Conservation (phyloP, 257 asterid genomes). For the Scutellaria baicalensis region DNA sequence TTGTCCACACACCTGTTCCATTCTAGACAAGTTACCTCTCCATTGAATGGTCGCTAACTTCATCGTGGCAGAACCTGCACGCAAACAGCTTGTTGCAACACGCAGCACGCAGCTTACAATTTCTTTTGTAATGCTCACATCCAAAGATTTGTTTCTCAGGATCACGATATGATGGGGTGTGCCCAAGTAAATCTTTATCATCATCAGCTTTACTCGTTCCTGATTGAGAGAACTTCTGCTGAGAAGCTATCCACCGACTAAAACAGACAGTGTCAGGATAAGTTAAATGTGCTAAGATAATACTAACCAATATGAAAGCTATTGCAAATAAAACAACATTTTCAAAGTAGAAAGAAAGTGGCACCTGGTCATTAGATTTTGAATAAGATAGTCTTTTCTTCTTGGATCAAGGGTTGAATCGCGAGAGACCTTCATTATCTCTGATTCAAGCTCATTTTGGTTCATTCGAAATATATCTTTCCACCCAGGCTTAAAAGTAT, state of each 20-base stretch:
- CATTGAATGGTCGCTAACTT: conserved; percentile 97
- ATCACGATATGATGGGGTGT: conserved; percentile 76
- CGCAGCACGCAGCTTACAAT: conserved; percentile 96
- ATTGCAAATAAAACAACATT: neutral
- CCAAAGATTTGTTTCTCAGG: conserved; percentile 67
- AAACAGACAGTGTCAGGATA: conserved; percentile 18
- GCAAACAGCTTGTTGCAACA: conserved; percentile 85
- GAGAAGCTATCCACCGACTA: conserved; percentile 97
- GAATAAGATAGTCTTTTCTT: conserved; percentile 92
- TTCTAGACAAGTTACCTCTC: conserved; percentile 50
- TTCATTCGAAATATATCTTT: conserved; percentile 93
- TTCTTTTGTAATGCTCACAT: conserved; percentile 95
- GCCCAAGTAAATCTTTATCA: conserved; percentile 53
- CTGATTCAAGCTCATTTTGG: conserved; percentile 97
- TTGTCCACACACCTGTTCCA: neutral
- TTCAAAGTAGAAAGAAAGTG: conserved; percentile 7
- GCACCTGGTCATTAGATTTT: conserved; percentile 94
- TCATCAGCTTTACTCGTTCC: conserved; percentile 39
- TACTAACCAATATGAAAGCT: neutral
- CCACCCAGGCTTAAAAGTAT: conserved; percentile 96
- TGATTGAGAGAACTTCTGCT: conserved; percentile 73
- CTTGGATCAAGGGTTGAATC: conserved; percentile 96
- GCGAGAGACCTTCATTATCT: conserved; percentile 89
- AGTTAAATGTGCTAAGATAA: conserved; percentile 5
- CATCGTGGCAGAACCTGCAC: conserved; percentile 96